These are phyloP conservation scores for Leccinum broughii DNA, from an alignment of 768 basidiomycete genomes.

Conservation along the genomic window DNA sequence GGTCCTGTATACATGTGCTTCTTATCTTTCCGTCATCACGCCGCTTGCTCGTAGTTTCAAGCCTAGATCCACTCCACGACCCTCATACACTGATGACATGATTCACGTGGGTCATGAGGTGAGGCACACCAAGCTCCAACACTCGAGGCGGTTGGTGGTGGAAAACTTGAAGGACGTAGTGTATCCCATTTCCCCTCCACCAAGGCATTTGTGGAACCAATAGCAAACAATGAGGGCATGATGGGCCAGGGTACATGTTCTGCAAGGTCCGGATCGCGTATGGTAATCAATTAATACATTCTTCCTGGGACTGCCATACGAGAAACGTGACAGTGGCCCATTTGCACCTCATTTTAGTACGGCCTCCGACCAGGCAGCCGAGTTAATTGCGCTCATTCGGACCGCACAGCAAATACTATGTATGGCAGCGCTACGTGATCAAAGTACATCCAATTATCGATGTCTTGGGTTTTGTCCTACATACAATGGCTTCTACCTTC, in stretches of 20 bases:
- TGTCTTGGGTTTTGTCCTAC: not conserved
- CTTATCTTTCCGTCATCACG: slow-evolving; percentile 15
- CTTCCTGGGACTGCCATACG: slow-evolving; percentile 3
- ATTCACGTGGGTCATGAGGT: slow-evolving; percentile 8
- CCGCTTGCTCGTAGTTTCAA: slow-evolving; percentile 9
- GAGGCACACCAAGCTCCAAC: slow-evolving; percentile 2
- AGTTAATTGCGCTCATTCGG: not conserved
- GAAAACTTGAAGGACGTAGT: not conserved
- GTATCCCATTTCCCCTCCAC: not conserved
- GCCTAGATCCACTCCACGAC: slow-evolving; percentile 11
- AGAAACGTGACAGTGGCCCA: not conserved
- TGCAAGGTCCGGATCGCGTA: slow-evolving; percentile 7
- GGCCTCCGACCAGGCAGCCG: slow-evolving; percentile 2
- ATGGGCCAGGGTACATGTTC: not conserved
- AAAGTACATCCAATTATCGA: not conserved
- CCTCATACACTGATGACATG: slow-evolving; percentile 4
- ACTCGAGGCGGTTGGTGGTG: not conserved
- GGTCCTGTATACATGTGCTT: slow-evolving; percentile 18
- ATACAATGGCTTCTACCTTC: not conserved
- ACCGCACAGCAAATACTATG: not conserved
- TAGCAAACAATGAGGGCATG: not conserved
- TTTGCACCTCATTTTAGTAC: not conserved
- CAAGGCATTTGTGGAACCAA: not conserved
- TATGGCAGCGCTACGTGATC: not conserved
- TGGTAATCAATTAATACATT: not conserved